Evolutionary conservation across 768 basidiomycete species (phyloP).

Genomic region (Boletus insuetus): DNA sequence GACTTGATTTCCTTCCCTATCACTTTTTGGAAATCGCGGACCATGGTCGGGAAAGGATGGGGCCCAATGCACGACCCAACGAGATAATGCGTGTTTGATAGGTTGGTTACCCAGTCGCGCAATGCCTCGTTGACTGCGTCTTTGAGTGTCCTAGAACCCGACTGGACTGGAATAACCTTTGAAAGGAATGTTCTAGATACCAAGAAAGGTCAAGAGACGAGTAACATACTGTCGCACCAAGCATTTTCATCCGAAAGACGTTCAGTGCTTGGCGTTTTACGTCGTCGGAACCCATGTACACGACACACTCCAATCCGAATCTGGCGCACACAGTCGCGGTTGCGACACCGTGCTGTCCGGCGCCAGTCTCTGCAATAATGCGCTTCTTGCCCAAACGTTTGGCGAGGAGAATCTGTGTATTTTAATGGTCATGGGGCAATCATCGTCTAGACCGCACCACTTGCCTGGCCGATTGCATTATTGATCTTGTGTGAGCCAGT

Average conservation of each 20-base stretch:
- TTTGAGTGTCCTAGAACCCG: slow-evolving; percentile 93
- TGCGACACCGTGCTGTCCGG: slow-evolving; percentile 98
- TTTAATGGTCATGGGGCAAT: not conserved
- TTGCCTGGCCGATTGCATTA: slow-evolving; percentile 93
- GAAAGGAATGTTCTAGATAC: not conserved
- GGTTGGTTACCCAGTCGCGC: slow-evolving; percentile 98
- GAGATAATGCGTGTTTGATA: slow-evolving; percentile 91
- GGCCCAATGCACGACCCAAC: slow-evolving; percentile 98
- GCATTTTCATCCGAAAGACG: slow-evolving; percentile 97
- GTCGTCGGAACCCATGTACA: slow-evolving; percentile 99
- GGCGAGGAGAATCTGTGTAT: slow-evolving; percentile 81
- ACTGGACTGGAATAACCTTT: slow-evolving; percentile 90
- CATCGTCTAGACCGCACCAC: slow-evolving; percentile 10
- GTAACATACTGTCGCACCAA: slow-evolving; percentile 75
- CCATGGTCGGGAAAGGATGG: slow-evolving; percentile 98
- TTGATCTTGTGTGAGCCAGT: slow-evolving; percentile 99
- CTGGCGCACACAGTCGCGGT: slow-evolving; percentile 98
- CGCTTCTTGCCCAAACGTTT: slow-evolving; percentile 90
- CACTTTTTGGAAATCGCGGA: slow-evolving; percentile 95
- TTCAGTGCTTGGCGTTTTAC: slow-evolving; percentile 94
- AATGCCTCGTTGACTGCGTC: slow-evolving; percentile 98
- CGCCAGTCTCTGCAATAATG: slow-evolving; percentile 98
- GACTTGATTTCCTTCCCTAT: slow-evolving; percentile 93
- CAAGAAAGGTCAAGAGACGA: not conserved
- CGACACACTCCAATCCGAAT: slow-evolving; percentile 90